Percentiles rank a stretch among this genome's conserved stretches.
phyloP scores from a whole-genome alignment of 805 yeast species.

The Isabelozyma heimii region DNA sequence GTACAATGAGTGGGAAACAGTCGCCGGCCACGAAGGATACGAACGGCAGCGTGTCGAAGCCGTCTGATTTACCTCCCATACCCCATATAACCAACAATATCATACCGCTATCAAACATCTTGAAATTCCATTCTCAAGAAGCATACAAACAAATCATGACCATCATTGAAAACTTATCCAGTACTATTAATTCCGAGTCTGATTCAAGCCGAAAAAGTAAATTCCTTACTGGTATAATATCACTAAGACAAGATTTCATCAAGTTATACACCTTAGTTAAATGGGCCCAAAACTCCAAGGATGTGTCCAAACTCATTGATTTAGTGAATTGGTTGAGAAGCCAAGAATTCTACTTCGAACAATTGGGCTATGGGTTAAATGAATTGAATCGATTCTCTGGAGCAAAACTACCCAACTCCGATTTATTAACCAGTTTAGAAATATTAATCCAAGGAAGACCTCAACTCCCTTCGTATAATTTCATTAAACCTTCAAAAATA shows the following conservation, averaged over 20 bases:
- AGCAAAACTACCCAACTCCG: conserved; percentile 92
- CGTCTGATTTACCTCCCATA: conserved; percentile 25
- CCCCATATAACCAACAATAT: conserved; percentile 76
- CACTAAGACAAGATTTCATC: conserved; percentile 77
- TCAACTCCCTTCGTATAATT: conserved; percentile 61
- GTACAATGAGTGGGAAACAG: background rate
- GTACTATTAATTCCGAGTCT: conserved; percentile 41
- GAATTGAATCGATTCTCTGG: conserved; percentile 71
- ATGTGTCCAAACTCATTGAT: conserved; percentile 76
- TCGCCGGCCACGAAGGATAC: background rate
- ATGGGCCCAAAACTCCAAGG: conserved; percentile 78
- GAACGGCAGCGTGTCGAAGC: background rate
- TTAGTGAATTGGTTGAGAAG: conserved; percentile 82
- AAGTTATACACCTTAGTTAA: conserved; percentile 82
- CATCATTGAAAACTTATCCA: conserved; percentile 57
- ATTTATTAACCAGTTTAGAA: conserved; percentile 80
- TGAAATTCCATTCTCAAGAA: conserved; percentile 57
- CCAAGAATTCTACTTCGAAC: conserved; percentile 66
- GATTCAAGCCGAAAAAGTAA: conserved; percentile 66
- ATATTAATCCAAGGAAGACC: conserved; percentile 80
- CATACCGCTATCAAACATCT: conserved; percentile 58
- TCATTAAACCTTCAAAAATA: conserved; percentile 48
- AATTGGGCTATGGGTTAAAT: conserved; percentile 62
- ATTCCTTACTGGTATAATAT: conserved; percentile 66
- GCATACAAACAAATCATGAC: conserved; percentile 63